These are phyloP conservation scores for Aphanocladium album DNA, from an alignment of 2,329 filamentous ascomycete genomes.

Conservation along the genomic window DNA sequence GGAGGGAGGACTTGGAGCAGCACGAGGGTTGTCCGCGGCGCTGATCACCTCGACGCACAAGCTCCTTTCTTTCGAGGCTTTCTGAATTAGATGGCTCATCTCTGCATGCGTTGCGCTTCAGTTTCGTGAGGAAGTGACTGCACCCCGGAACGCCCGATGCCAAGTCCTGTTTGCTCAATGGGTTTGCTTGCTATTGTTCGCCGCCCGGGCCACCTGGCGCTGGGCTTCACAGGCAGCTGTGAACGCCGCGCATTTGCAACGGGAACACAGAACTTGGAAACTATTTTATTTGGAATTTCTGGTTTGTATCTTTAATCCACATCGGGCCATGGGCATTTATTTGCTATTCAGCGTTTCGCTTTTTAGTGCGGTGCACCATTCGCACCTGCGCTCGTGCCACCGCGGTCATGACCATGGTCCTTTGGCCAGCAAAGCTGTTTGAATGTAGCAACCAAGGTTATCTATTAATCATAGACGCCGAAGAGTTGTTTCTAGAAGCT, in stretches of 20 bases:
- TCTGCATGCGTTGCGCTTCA: neutral
- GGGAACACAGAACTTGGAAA: too few species aligned
- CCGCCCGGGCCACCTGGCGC: neutral
- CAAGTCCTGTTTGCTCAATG: slow-evolving; percentile 5
- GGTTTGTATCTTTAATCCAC: too few species aligned
- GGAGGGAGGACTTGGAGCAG: neutral
- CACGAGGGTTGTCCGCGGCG: neutral
- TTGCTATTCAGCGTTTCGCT: too few species aligned
- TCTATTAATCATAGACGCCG: too few species aligned
- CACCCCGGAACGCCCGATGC: neutral
- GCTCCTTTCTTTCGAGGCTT: neutral
- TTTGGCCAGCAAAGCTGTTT: too few species aligned
- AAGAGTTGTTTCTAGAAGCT: too few species aligned
- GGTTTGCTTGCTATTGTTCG: slow-evolving; percentile 11
- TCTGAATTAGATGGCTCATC: neutral
- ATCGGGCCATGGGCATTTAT: too few species aligned
- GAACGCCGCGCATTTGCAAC: neutral
- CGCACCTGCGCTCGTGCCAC: too few species aligned
- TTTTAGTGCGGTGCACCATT: too few species aligned
- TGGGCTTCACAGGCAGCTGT: neutral
- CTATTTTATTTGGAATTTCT: too few species aligned
- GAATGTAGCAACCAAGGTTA: too few species aligned
- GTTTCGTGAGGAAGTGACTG: neutral
- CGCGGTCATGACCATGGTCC: too few species aligned
- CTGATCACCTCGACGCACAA: neutral